Percentiles rank a stretch among this genome's conserved stretches.
Evolutionary conservation across 345 rosid genomes (phyloP).

Genomic region (Eucalyptus victrix): DNA sequence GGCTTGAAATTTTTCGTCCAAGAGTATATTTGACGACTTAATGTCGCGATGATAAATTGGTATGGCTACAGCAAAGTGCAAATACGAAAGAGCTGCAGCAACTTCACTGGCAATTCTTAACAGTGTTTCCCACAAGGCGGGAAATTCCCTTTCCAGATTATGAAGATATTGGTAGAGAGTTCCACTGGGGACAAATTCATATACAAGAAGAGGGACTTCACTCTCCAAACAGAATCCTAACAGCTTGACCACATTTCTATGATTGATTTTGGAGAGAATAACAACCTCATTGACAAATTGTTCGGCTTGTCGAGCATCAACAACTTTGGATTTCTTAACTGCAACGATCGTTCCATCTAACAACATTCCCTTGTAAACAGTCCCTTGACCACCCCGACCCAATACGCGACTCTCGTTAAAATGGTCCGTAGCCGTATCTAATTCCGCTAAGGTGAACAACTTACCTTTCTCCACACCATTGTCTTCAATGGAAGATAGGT

Average conservation of each 20-base stretch:
- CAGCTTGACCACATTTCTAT: not conserved
- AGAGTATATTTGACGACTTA: constrained; percentile 2
- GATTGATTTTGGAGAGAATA: not conserved
- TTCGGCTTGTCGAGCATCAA: not conserved
- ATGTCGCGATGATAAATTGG: constrained; percentile 5
- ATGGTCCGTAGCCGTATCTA: not conserved
- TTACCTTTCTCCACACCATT: not conserved
- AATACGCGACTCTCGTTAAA: not conserved
- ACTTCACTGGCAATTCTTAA: not conserved
- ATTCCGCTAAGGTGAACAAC: not conserved
- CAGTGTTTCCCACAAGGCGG: not conserved
- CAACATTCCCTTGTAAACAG: constrained; percentile 2
- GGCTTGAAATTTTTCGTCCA: constrained; percentile 1
- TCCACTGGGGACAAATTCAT: constrained; percentile 5
- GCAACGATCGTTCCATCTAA: constrained; percentile 2
- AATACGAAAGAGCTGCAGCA: not conserved
- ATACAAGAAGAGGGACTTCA: constrained; percentile 1
- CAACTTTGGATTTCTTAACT: not conserved
- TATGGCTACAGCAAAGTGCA: not conserved
- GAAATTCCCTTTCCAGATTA: not conserved
- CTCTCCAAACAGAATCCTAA: not conserved
- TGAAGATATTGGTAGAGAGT: not conserved
- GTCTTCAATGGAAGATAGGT: not conserved
- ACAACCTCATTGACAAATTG: constrained; percentile 3
- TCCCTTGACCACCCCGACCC: not conserved